Evolutionary conservation across 495 filamentous ascomycete genomes (phyloP), one percentile per base, ranked within the genome.

Genomic region (Pyrenula aspistea): DNA sequence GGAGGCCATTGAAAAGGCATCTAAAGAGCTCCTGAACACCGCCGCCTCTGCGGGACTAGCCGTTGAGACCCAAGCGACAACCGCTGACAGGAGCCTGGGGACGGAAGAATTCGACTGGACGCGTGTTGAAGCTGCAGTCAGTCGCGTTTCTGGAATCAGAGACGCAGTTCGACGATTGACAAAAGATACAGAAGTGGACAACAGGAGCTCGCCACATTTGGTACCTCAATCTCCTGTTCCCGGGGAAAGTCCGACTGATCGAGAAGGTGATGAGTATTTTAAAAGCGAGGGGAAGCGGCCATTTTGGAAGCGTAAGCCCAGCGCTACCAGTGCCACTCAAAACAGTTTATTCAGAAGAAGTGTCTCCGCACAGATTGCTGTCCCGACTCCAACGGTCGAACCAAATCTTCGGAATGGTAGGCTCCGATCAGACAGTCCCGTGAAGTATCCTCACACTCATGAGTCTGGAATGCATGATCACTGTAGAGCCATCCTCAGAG

Each of bases 251-350:
- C 36, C 53, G 25, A 53, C 62, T 10, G 57, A 62, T 20, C 25
- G 22, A n/a, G 57, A 19, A 23, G 65, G 58, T n/a, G 64, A 64
- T 23, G 77, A 75, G 21, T 73, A 80, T 53, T 71, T 73, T 20
- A 65, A 65, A 2, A 74, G 73, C 20, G 63, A 65, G 2, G 77
- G 76, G 36, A 73, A 72, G 25, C 64, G 81, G 50, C 73, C 84
- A 1, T 96, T 98, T 62, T 98, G 93, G 93, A 95, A 91, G 67
- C 85, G 93, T 56, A 96, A 93, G 70, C 70, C 82, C 10, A 93
- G 79, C 58, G 65, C 65, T 22, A 68, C 68, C 25, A 73, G 65
- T 49, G 63, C 73, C 25, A 63, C 68, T 42, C 59, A 42, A 62
- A 67, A 54, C 49, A 63, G 60, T 51, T 36, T 60, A 10, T 65